Conservation (phyloP, 2,329 filamentous ascomycete genomes). For the Penicillium sp. region DNA sequence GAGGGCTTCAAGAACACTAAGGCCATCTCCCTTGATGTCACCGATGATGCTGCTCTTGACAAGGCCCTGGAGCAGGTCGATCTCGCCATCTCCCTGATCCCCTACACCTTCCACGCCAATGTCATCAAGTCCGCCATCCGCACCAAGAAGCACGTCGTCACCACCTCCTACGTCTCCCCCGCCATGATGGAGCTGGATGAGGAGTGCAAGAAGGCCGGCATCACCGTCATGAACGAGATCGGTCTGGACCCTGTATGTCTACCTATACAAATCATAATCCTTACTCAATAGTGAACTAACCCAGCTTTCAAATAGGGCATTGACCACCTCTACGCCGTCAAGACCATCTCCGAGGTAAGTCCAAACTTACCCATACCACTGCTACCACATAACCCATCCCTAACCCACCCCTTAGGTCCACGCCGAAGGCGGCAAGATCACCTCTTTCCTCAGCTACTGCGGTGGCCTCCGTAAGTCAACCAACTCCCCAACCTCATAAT, state of each 20-base stretch:
- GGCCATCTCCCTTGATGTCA: slow-evolving; percentile 78
- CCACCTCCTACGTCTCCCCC: slow-evolving; percentile 84
- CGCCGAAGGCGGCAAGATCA: slow-evolving; percentile 73
- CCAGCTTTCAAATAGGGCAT: too few relatives aligned
- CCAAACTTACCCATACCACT: too few relatives aligned
- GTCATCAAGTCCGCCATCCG: slow-evolving; percentile 92
- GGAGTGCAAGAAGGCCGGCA: slow-evolving; percentile 76
- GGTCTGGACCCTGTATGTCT: slow-evolving; percentile 44
- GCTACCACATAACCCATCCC: too few relatives aligned
- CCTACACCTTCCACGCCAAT: slow-evolving; percentile 77
- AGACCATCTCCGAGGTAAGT: slow-evolving; percentile 65
- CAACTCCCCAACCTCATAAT: too few relatives aligned
- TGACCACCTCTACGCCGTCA: too few relatives aligned
- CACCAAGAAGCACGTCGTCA: slow-evolving; percentile 74
- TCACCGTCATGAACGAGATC: slow-evolving; percentile 97
- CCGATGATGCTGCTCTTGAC: slow-evolving; percentile 65
- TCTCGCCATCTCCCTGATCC: slow-evolving; percentile 72
- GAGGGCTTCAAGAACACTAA: slow-evolving; percentile 62
- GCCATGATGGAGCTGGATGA: slow-evolving; percentile 84
- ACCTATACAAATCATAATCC: too few relatives aligned
- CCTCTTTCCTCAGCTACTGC: slow-evolving; percentile 69
- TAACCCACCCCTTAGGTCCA: too few relatives aligned
- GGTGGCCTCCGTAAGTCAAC: too few relatives aligned
- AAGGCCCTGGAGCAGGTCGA: slow-evolving; percentile 70
- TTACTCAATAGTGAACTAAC: too few relatives aligned